Evolutionary conservation across 371 early-diverging fungal species (phyloP).

Genomic region (Saksenaea oblongispora): DNA sequence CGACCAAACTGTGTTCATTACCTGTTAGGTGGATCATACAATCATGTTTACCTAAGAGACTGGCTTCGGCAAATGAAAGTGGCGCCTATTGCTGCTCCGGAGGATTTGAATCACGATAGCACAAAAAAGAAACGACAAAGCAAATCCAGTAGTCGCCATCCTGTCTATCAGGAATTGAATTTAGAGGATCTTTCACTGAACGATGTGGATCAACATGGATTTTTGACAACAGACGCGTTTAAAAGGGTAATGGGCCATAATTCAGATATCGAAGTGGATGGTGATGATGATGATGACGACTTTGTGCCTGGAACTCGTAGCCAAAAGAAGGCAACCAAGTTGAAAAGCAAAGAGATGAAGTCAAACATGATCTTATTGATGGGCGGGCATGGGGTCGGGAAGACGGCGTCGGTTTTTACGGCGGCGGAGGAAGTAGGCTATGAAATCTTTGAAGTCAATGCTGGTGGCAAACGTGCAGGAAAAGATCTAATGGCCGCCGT

Average conservation of each 20-base stretch:
- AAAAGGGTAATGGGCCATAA: not conserved
- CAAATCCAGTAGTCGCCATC: not conserved
- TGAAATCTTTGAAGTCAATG: constrained; percentile 74
- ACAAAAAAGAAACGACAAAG: not conserved
- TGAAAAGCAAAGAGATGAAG: constrained; percentile 7
- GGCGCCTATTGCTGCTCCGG: not conserved
- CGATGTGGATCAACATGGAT: not conserved
- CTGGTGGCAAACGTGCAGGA: constrained; percentile 68
- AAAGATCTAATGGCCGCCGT: constrained; percentile 64
- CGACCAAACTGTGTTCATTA: constrained; percentile 20
- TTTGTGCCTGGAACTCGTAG: not conserved
- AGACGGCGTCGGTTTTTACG: constrained; percentile 75
- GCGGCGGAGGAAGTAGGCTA: constrained; percentile 71
- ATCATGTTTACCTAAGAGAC: constrained; percentile 16
- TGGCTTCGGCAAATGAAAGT: constrained; percentile 32
- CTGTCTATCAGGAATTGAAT: not conserved
- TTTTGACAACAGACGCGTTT: not conserved
- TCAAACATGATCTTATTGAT: constrained; percentile 62
- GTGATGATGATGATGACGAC: constrained; percentile 8
- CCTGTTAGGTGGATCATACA: constrained; percentile 13
- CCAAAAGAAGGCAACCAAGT: not conserved
- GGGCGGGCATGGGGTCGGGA: constrained; percentile 73
- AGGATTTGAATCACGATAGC: not conserved
- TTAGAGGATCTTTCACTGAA: not conserved
- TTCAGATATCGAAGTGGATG: not conserved